These are phyloP conservation scores for Xylaria venustula DNA, from an alignment of 495 filamentous ascomycete species.

Conservation along the genomic window DNA sequence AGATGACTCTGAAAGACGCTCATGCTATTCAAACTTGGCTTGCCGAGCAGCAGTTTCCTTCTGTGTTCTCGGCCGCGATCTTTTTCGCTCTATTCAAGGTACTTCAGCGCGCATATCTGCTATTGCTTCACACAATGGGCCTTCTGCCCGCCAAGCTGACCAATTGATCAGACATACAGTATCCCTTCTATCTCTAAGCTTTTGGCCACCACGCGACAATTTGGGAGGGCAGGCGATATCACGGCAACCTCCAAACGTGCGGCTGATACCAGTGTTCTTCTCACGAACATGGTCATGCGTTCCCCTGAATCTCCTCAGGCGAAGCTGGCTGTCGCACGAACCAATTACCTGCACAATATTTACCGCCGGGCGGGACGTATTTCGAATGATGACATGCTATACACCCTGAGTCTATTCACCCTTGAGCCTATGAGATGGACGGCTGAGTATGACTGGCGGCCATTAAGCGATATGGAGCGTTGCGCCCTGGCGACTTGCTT, in stretches of 20 bases:
- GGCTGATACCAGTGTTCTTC: constrained; percentile 55
- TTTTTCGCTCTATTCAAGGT: constrained; percentile 63
- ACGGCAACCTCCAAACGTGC: constrained; percentile 57
- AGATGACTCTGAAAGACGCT: constrained; percentile 59
- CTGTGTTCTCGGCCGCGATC: constrained; percentile 49
- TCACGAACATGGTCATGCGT: constrained; percentile 51
- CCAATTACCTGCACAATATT: constrained; percentile 48
- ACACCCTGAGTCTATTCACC: constrained; percentile 41
- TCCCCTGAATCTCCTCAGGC: constrained; percentile 31
- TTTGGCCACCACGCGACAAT: constrained; percentile 54
- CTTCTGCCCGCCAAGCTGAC: too few species aligned
- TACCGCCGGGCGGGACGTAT: constrained; percentile 42
- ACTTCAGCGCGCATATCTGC: neutral
- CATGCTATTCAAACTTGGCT: constrained; percentile 47
- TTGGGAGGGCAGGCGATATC: constrained; percentile 33
- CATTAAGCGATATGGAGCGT: constrained; percentile 38
- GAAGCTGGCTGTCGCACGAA: constrained; percentile 38
- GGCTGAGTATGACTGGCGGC: constrained; percentile 42
- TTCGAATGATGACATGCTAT: constrained; percentile 42
- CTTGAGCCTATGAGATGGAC: constrained; percentile 38
- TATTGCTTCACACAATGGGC: too few species aligned
- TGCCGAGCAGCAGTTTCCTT: constrained; percentile 54
- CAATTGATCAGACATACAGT: constrained; percentile 53
- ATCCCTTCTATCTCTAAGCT: constrained; percentile 59
- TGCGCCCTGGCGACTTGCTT: constrained; percentile 43